Conservation (phyloP, 2,329 filamentous ascomycete genomes). For the Cladosporium sphaerospermum region DNA sequence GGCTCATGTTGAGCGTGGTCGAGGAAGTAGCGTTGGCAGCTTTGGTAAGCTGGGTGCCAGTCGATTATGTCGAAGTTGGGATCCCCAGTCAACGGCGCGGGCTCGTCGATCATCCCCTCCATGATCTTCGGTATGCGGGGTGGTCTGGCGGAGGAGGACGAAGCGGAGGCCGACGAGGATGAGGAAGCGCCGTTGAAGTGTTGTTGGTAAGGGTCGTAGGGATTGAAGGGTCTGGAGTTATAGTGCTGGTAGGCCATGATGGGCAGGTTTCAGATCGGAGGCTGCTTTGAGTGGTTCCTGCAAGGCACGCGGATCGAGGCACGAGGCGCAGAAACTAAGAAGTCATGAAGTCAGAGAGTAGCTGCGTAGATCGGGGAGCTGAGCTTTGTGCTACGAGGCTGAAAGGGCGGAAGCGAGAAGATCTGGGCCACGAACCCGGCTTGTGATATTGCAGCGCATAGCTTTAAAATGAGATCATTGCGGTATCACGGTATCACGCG, state of each 20-base stretch:
- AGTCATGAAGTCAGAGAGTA: background rate
- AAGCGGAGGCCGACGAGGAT: background rate
- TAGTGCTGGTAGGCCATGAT: background rate
- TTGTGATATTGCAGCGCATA: no score
- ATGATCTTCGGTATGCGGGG: conserved; percentile 1
- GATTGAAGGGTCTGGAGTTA: background rate
- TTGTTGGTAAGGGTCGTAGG: background rate
- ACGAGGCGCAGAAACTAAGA: background rate
- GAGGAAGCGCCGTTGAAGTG: background rate
- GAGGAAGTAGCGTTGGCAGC: conserved; percentile 84
- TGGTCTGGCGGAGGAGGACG: background rate
- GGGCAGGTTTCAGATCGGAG: background rate
- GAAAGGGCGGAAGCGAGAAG: no score
- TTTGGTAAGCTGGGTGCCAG: conserved; percentile 88
- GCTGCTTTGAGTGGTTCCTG: background rate
- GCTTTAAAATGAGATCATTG: no score
- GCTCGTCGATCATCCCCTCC: conserved; percentile 9
- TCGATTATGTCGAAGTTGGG: conserved; percentile 72
- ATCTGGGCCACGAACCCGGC: no score
- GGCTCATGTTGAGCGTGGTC: conserved; percentile 81
- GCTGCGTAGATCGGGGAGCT: background rate
- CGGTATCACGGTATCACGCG: no score
- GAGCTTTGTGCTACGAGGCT: background rate
- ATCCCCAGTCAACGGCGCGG: conserved; percentile 31
- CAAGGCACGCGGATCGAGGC: background rate